Evolutionary conservation across 768 basidiomycete genomes (phyloP), one percentile per base, ranked within the genome.

Genomic region (Lactifluus hygrophoroides): DNA sequence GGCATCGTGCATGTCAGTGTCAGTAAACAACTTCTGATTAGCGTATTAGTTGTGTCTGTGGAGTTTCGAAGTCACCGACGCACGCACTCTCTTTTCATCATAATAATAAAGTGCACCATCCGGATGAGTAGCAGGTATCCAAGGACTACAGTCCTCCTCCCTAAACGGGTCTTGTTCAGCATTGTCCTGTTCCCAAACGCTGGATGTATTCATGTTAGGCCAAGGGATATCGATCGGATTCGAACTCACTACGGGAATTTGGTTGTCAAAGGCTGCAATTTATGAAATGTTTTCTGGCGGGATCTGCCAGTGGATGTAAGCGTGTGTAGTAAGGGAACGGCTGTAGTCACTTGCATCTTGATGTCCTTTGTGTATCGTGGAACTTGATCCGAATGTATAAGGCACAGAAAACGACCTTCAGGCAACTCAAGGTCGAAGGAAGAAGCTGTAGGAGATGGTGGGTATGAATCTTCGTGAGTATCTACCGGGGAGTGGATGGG

Each of bases 101-200:
- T 74, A 76, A 57, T 80, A 86, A 64, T 85, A 86, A 17, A 78
- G 73, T 23, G 74, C 76, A 5, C 85, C 85, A 67, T 86, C 84
- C 0, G 84, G 83, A 62, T 86, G 85, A 2, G 72, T 68, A 34
- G 71, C 69, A 0, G 75, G 66, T 3, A 40, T 67, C 85, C 85
- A 86, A 11, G 58, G 54, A 11, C 3, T 8, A 40, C 42, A 40
- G 10, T 56, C 40, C 8, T 45, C 13, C n/a, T 13, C 32, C n/a
- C n/a, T 27, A 19, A 23, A 9, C 11, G 35, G 16, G 1, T 14
- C 48, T 45, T 60, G 48, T 6, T 56, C 58, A 30, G n/a, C 8
- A 28, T 5, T 6, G 5, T 2, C 27, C 6, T 44, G 6, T 16
- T 56, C 32, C 14, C 7, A 1, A 3, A 11, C 23, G 8, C 58